phyloP scores from a whole-genome alignment of 768 basidiomycete species.

The Calocybe indica region DNA sequence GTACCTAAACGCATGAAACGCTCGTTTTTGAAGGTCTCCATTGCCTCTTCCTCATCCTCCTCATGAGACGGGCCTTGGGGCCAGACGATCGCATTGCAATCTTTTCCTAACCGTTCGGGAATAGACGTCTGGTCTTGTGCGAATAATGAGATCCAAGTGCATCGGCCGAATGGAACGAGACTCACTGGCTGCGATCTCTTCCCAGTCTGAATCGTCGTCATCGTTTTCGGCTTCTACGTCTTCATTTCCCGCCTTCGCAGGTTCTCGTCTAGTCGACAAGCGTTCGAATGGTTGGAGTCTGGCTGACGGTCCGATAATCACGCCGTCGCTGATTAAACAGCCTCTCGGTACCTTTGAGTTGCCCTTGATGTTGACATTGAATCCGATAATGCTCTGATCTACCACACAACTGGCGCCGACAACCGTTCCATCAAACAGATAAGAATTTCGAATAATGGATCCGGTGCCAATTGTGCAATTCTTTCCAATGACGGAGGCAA shows the following conservation, averaged over 20 bases:
- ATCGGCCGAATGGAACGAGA: conserved; percentile 2
- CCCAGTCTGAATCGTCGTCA: conserved; percentile 52
- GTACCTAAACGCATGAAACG: conserved; percentile 73
- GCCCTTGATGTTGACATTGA: conserved; percentile 66
- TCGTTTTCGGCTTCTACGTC: conserved; percentile 26
- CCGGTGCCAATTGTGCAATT: conserved; percentile 69
- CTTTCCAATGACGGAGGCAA: conserved; percentile 72
- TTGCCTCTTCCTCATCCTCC: conserved; percentile 56
- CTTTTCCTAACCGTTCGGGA: conserved; percentile 50
- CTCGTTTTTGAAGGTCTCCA: conserved; percentile 58
- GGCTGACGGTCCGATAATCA: conserved; percentile 71
- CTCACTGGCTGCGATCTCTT: conserved; percentile 64
- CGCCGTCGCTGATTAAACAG: conserved; percentile 77
- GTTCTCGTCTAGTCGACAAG: conserved; percentile 50
- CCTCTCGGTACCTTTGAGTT: conserved; percentile 65
- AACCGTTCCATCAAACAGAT: conserved; percentile 74
- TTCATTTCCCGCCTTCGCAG: conserved; percentile 24
- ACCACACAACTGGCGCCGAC: conserved; percentile 71
- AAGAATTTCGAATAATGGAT: conserved; percentile 66
- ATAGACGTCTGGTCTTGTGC: conserved; percentile 42
- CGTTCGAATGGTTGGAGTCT: conserved; percentile 63
- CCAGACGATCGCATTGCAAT: conserved; percentile 80
- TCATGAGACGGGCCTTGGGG: conserved; percentile 60
- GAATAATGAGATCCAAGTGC: background rate
- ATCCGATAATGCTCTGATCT: conserved; percentile 75